phyloP scores from a whole-genome alignment of 768 basidiomycete species.

The Termitomyces sp. region DNA sequence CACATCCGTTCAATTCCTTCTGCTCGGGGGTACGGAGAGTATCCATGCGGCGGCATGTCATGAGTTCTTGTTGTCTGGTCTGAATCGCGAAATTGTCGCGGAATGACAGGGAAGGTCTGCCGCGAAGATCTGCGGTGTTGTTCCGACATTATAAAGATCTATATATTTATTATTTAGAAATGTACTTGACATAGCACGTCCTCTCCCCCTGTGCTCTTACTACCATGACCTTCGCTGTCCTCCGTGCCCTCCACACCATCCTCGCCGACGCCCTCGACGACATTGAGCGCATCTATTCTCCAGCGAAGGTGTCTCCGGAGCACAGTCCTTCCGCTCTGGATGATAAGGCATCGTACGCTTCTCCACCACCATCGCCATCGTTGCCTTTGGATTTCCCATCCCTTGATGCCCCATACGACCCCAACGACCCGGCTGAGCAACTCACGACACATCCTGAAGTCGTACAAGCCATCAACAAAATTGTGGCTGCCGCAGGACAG shows the following conservation, averaged over 20 bases:
- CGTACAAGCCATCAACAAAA: constrained; percentile 51
- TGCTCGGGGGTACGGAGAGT: neutral
- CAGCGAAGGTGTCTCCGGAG: constrained; percentile 14
- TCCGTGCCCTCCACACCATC: constrained; percentile 59
- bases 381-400: constrained; percentile 49
- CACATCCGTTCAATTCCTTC: neutral
- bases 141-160: neutral
- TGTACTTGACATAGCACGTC: neutral
- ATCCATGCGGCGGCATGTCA: neutral
- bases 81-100: constrained; percentile 8
- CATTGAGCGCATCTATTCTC: constrained; percentile 53
- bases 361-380: constrained; percentile 26
- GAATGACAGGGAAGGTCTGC: constrained; percentile 15
- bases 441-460: constrained; percentile 58
- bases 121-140: constrained; percentile 14
- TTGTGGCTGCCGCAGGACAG: constrained; percentile 68
- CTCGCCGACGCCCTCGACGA: constrained; percentile 66
- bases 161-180: constrained; percentile 13
- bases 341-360: constrained; percentile 18
- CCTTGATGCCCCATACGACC: constrained; percentile 40
- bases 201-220: constrained; percentile 4
- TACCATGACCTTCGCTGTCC: constrained; percentile 54
- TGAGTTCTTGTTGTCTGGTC: constrained; percentile 1
- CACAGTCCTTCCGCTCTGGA: neutral
- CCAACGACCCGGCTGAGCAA: constrained; percentile 42